Evolutionary conservation across 2,329 filamentous ascomycete species (phyloP).

Genomic region (Parasarocladium wereldwijsianum): DNA sequence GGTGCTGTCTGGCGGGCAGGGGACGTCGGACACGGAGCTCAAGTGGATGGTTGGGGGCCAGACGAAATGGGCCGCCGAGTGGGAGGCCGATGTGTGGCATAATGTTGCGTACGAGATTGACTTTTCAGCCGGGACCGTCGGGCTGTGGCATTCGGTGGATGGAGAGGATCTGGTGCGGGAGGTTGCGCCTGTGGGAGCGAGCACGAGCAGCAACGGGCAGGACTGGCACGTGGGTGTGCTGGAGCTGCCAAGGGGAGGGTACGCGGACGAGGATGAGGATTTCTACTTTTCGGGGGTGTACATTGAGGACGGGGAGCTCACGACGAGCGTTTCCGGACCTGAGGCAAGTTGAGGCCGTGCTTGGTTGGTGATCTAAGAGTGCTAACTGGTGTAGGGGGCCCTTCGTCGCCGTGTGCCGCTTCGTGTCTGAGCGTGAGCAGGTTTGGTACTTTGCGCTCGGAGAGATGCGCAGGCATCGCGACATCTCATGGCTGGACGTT

Average conservation of each 20-base stretch:
- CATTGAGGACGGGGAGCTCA: constrained; percentile 34
- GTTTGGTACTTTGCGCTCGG: too few relatives aligned
- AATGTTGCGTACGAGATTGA: constrained; percentile 64
- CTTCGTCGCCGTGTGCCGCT: background rate
- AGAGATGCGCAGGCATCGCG: background rate
- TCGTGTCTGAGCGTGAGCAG: constrained; percentile 1
- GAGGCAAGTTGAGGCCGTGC: background rate
- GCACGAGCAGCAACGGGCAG: constrained; percentile 49
- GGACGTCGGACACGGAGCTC: constrained; percentile 34
- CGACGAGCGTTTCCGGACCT: constrained; percentile 13
- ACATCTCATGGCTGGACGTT: constrained; percentile 1
- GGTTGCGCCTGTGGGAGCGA: constrained; percentile 43
- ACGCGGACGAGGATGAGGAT: constrained; percentile 42
- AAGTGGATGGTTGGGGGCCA: constrained; percentile 49
- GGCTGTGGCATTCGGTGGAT: constrained; percentile 57
- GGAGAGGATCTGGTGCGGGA: constrained; percentile 39
- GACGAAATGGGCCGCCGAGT: constrained; percentile 47
- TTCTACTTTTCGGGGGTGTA: constrained; percentile 62
- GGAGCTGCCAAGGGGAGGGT: constrained; percentile 43
- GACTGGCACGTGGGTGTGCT: constrained; percentile 63
- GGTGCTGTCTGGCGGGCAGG: constrained; percentile 33
- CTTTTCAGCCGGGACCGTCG: constrained; percentile 46
- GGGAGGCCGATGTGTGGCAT: constrained; percentile 53
- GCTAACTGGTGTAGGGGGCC: background rate
- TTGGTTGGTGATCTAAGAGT: background rate